These are phyloP conservation scores for Quercus phellos DNA, from an alignment of 331 rosid species.

Conservation along the genomic window DNA sequence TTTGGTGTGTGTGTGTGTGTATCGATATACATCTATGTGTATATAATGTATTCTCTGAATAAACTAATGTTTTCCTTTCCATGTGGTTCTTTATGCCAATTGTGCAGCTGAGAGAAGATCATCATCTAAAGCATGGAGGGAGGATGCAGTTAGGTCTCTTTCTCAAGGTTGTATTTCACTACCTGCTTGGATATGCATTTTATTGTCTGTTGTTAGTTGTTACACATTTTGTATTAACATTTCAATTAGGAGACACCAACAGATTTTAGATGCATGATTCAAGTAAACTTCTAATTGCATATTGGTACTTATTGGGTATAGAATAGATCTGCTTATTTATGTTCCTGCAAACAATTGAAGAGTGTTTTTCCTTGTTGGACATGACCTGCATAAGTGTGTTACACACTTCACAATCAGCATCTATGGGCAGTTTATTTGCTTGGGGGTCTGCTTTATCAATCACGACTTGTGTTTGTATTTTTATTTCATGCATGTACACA, in stretches of 20 bases:
- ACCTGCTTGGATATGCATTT: slow-evolving; percentile 1
- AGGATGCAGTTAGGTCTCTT: slow-evolving; percentile 97
- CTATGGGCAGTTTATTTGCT: neutral
- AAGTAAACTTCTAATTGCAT: no score
- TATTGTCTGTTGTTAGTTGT: neutral
- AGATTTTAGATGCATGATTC: slow-evolving; percentile 2
- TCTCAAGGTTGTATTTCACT: slow-evolving; percentile 62
- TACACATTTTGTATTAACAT: neutral
- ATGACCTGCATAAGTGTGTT: neutral
- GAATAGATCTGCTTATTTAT: no score
- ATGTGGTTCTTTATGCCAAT: slow-evolving; percentile 21
- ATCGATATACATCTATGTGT: neutral
- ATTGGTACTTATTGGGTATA: no score
- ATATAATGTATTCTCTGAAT: neutral
- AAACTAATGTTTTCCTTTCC: neutral
- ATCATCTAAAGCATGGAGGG: slow-evolving; percentile 97
- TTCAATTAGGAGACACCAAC: neutral
- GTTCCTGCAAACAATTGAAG: neutral
- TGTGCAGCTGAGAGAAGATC: slow-evolving; percentile 86
- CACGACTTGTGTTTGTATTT: neutral
- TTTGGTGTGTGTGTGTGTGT: neutral
- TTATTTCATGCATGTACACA: neutral
- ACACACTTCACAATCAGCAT: neutral
- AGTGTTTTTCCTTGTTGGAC: neutral
- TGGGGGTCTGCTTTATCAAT: neutral